These are phyloP conservation scores for Neurospora sp. DNA, from an alignment of 495 filamentous ascomycete species.

Conservation along the genomic window DNA sequence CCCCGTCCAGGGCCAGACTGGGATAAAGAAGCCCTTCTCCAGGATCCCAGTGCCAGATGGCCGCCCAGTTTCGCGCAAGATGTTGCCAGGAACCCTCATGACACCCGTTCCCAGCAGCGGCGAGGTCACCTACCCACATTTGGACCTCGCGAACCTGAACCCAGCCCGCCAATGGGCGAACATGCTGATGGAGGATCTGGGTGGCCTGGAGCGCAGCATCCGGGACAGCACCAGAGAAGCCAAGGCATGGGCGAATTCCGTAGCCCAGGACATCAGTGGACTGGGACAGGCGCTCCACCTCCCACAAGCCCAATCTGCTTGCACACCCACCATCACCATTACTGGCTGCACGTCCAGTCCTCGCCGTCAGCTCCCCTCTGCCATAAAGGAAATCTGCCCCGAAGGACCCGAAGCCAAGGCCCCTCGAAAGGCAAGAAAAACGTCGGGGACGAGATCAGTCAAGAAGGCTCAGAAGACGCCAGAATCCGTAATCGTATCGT, in stretches of 20 bases:
- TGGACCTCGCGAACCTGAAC: conserved; percentile 11
- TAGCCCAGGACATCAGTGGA: not conserved
- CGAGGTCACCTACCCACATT: not conserved
- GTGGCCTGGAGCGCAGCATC: conserved; percentile 6
- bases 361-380: not conserved
- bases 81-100: not conserved
- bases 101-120: conserved; percentile 1
- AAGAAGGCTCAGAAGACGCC: not conserved
- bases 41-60: not conserved
- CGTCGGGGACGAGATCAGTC: not conserved
- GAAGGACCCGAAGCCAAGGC: conserved; percentile 1
- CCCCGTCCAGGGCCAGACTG: not conserved
- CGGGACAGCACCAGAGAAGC: conserved; percentile 1
- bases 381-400: not conserved
- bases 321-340: conserved; percentile 48
- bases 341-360: conserved; percentile 34
- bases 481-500: not conserved
- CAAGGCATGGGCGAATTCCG: conserved; percentile 2
- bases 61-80: not conserved
- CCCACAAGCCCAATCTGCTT: conserved; percentile 27
- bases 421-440: not conserved
- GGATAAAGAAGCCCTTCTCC: not conserved
- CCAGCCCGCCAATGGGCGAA: conserved; percentile 11
- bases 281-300: not conserved
- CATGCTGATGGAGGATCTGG: conserved; percentile 11